Percentiles rank a stretch among this genome's conserved stretches.
Evolutionary conservation across 306 rosid species (phyloP).

Genomic region (Lagenaria siceraria): DNA sequence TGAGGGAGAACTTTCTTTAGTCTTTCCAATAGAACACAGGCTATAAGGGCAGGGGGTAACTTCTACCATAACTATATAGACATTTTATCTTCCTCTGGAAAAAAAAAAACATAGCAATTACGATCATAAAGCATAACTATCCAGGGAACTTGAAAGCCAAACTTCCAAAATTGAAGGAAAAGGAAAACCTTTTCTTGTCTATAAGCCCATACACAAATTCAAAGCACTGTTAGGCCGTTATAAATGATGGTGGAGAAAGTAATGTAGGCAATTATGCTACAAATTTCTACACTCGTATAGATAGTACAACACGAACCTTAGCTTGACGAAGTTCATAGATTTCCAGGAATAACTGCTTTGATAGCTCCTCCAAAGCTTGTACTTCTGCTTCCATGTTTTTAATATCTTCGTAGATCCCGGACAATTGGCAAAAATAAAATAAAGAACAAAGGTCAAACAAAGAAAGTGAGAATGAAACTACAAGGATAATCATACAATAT

Average conservation of each 20-base stretch:
- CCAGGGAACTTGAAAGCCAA: not conserved
- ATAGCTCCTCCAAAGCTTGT: slow-evolving; percentile 83
- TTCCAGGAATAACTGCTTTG: slow-evolving; percentile 91
- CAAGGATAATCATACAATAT: not conserved
- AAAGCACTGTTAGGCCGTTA: not conserved
- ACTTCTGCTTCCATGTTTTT: slow-evolving; percentile 90
- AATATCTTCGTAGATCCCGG: slow-evolving; percentile 36
- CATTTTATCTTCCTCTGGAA: not conserved
- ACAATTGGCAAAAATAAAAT: not conserved
- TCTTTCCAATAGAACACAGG: too few relatives aligned
- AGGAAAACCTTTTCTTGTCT: not conserved
- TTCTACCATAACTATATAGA: not conserved
- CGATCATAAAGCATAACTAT: not conserved
- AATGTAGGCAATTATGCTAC: not conserved
- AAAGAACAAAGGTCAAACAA: not conserved
- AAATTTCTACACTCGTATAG: not conserved
- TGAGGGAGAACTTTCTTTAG: too few relatives aligned
- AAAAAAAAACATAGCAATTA: not conserved
- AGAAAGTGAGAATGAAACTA: not conserved
- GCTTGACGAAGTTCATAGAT: slow-evolving; percentile 96
- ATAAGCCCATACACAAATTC: not conserved
- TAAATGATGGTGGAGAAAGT: not conserved
- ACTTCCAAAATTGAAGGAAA: not conserved
- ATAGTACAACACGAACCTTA: slow-evolving; percentile 34
- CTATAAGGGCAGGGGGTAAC: too few relatives aligned